These are phyloP conservation scores for Phellinidium pouzarii DNA, from an alignment of 1,284 basidiomycete genomes.

Conservation along the genomic window DNA sequence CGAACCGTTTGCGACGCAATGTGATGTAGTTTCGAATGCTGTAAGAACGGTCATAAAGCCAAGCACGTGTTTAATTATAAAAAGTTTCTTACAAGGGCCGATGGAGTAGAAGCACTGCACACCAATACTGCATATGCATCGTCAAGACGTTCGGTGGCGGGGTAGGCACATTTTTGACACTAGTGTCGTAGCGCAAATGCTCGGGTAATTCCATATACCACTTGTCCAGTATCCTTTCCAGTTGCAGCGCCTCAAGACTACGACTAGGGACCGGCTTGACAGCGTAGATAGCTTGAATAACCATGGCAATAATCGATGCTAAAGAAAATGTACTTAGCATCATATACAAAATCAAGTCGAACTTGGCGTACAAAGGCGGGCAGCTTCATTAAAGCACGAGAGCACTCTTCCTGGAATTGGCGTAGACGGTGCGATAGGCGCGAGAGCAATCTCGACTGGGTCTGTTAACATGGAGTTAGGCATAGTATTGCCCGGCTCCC, in stretches of 20 bases:
- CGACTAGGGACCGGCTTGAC: constrained; percentile 53
- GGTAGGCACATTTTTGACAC: constrained; percentile 33
- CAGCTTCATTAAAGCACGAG: constrained; percentile 73
- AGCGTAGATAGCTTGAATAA: constrained; percentile 71
- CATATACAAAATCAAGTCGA: not conserved
- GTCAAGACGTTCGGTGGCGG: constrained; percentile 62
- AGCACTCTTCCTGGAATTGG: constrained; percentile 48
- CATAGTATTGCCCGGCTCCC: constrained; percentile 38
- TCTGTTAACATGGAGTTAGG: constrained; percentile 22
- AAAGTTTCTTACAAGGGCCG: constrained; percentile 65
- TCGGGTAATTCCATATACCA: constrained; percentile 74
- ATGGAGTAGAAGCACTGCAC: constrained; percentile 69
- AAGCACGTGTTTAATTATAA: constrained; percentile 2
- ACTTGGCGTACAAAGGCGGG: constrained; percentile 50
- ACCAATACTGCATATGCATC: constrained; percentile 85
- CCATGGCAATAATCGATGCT: constrained; percentile 61
- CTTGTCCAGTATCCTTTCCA: constrained; percentile 67
- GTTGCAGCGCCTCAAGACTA: constrained; percentile 46
- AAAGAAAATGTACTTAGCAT: constrained; percentile 5
- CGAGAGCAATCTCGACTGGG: constrained; percentile 3
- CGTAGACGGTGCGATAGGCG: constrained; percentile 19
- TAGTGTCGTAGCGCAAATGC: constrained; percentile 58
- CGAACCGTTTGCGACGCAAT: constrained; percentile 27
- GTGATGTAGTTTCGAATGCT: constrained; percentile 19
- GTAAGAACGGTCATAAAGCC: not conserved